Evolutionary conservation across 2,329 filamentous ascomycete species (phyloP).

Genomic region (Microdochium bolleyi): DNA sequence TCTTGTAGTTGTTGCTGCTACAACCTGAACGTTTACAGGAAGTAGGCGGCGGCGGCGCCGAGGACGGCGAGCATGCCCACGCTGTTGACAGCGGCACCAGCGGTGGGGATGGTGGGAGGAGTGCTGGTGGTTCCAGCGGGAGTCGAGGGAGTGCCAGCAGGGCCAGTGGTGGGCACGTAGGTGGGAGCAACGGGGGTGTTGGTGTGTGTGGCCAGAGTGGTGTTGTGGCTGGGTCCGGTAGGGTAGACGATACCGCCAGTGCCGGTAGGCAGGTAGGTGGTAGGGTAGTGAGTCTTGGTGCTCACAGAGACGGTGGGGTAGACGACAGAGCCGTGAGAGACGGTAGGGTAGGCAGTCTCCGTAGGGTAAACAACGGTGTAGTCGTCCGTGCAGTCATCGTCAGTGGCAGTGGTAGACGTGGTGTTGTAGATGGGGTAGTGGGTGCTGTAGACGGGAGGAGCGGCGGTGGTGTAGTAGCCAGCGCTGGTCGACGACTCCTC

Average conservation of each 20-base stretch:
- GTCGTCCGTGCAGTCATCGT: neutral
- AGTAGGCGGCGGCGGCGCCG: neutral
- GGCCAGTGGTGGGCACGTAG: neutral
- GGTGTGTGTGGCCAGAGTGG: neutral
- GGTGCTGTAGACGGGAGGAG: neutral
- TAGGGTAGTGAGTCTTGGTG: neutral
- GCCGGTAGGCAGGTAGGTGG: neutral
- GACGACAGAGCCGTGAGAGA: neutral
- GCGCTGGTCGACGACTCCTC: neutral
- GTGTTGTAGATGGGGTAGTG: no score
- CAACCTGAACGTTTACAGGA: neutral
- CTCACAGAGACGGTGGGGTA: neutral
- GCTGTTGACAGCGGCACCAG: slow-evolving; percentile 1
- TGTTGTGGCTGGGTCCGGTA: neutral
- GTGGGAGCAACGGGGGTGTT: neutral
- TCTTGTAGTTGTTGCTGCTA: neutral
- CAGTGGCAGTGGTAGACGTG: neutral
- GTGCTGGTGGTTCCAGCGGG: neutral
- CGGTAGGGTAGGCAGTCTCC: neutral
- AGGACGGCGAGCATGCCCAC: neutral
- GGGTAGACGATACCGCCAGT: neutral
- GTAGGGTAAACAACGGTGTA: neutral
- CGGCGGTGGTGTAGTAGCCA: neutral
- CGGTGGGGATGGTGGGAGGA: neutral
- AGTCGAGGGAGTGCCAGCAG: neutral